Evolutionary conservation across 176 grass and related monocot species (phyloP).

Genomic region (Cenchrus americanus): DNA sequence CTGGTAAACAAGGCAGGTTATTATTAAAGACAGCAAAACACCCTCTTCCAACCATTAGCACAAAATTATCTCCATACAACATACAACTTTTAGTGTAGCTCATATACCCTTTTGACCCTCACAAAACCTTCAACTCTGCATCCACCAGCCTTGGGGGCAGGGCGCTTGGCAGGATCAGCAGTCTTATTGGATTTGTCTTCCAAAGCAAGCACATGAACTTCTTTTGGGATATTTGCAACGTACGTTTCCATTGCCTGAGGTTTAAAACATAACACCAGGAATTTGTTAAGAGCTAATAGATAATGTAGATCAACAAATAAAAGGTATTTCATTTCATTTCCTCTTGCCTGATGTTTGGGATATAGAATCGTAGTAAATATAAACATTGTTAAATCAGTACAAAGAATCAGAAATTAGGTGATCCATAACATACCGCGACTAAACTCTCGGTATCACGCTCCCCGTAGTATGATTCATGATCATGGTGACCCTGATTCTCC

Average conservation of each 20-base stretch:
- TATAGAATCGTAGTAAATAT: conserved; percentile 17
- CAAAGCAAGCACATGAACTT: conserved; percentile 62
- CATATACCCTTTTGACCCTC: conserved; percentile 84
- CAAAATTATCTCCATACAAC: conserved; percentile 4
- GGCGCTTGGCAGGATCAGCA: conserved; percentile 68
- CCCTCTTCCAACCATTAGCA: conserved; percentile 22
- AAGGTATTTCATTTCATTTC: conserved; percentile 12
- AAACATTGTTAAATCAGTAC: conserved; percentile 26
- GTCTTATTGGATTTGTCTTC: conserved; percentile 84
- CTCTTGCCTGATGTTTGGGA: conserved; percentile 16
- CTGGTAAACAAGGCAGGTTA: conserved; percentile 50
- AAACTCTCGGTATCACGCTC: conserved; percentile 98
- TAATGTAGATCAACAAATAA: conserved; percentile 22
- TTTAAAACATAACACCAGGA: conserved; percentile 47
- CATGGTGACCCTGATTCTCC: conserved; percentile 94
- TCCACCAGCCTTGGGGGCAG: conserved; percentile 87
- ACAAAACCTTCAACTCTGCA: conserved; percentile 98
- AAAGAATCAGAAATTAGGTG: conserved; percentile 20
- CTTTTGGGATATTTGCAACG: conserved; percentile 82
- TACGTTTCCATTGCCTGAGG: conserved; percentile 94
- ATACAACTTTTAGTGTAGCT: conserved; percentile 7
- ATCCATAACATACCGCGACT: conserved; percentile 78
- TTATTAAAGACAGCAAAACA: conserved; percentile 13
- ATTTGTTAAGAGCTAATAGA: conserved; percentile 17
- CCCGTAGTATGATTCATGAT: conserved; percentile 98